Base-by-base conservation (phyloP, 169 alveolate genomes). In the Ichthyophthirius multifiliis region DNA sequence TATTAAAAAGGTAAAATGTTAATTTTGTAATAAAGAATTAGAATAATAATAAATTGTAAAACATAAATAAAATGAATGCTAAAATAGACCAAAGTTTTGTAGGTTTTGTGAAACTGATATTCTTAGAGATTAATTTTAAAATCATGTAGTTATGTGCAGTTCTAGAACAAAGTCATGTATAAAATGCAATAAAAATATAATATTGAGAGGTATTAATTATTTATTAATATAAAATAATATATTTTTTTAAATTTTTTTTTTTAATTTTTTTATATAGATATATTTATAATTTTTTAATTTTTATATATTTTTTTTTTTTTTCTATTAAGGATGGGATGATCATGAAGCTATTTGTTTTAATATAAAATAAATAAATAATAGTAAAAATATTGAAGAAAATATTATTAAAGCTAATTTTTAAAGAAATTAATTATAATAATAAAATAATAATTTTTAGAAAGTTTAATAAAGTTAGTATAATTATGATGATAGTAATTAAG, bases 101-200 rank as follows among this genome's bases (percentile, higher is more conserved):
- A 55, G 71, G 13, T 55, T 55, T 55, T 55, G 71, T 16, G 71
- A 55, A 55, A 55, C 71, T 55, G 13, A 55, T 13, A 55, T 55
- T 7, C 10, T 55, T 23, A 55, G 34, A 55, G 71, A 55, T 55
- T 34, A 55, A 10, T 55, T 55, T 27, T 4, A 55, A 55, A 39
- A 55, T 3, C 71, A 55, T 27, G 71, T 55, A 0, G 16, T 55
- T 20, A 9, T 16, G 12, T 55, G 71, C 16, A 27, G 43, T 20
- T 55, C 71, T 27, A 55, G 71, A 27, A 55, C 71, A 9, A 55
- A 55, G 16, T 27, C 31, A 23, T 55, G 71, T 6, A 34, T 27
- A 13, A 55, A 55, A 55, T 55, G 71, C 18, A 39, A 39, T 9
- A 55, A 55, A 23, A 34, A 55, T 23, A 55, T 55, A 5, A 55